phyloP scores from a whole-genome alignment of 257 asterid species.

The Avicennia marina region DNA sequence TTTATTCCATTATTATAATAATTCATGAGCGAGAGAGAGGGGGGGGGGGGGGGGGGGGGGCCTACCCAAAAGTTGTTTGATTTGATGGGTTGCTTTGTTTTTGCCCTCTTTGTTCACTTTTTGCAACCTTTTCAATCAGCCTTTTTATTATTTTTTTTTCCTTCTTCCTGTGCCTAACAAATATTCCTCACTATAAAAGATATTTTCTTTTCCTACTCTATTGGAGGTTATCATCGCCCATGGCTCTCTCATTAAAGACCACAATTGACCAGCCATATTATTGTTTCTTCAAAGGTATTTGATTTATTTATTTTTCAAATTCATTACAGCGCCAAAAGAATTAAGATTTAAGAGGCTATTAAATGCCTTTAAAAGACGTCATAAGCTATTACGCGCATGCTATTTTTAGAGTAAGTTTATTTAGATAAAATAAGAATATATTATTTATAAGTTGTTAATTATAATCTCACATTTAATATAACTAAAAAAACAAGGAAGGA shows the following conservation, averaged over 20 bases:
- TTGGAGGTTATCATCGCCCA: conserved; percentile 29
- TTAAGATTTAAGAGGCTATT: neutral
- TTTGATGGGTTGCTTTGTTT: conserved; percentile 54
- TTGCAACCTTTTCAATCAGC: conserved; percentile 32
- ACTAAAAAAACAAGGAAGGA: too few relatives aligned
- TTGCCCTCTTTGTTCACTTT: conserved; percentile 30
- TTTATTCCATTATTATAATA: too few relatives aligned
- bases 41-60: conserved; percentile 1
- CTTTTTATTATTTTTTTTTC: conserved; percentile 3
- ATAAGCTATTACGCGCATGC: too few relatives aligned
- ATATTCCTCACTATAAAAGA: conserved; percentile 16
- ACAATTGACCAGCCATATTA: conserved; percentile 22
- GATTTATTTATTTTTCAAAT: neutral
- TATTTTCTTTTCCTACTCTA: conserved; percentile 36
- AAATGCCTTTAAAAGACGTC: too few relatives aligned
- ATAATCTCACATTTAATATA: too few relatives aligned
- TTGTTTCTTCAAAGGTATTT: too few relatives aligned
- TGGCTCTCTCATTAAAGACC: neutral
- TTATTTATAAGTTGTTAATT: too few relatives aligned
- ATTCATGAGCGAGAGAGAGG: too few relatives aligned
- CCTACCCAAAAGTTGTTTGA: conserved; percentile 47
- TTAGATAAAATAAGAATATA: too few relatives aligned
- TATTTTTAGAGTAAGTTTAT: too few relatives aligned
- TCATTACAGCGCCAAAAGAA: too few relatives aligned
- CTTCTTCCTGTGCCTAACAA: conserved; percentile 13